Base-by-base conservation (phyloP, 2,329 filamentous ascomycete genomes). In the Aureobasidium sp. region DNA sequence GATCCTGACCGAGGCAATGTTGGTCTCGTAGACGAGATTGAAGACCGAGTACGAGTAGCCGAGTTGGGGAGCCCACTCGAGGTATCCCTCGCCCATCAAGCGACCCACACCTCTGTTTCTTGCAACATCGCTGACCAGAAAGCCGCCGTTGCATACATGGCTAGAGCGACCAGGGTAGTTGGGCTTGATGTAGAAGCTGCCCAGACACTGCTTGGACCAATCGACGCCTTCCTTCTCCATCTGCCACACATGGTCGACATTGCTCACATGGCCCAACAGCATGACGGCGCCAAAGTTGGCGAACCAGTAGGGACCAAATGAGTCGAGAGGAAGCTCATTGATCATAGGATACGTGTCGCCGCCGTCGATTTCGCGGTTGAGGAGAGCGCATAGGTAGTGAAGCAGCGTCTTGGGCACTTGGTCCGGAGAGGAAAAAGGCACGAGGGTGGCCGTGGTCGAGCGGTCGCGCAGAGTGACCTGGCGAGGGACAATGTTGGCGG, bases 1-100 rank as follows among this genome's bases (percentile, higher is more conserved):
- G 70, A 96, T 91, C 65, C 88, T 87, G 73, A 91, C 92, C 35
- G 89, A 93, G 0, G 89, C 91, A 27, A 94, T 88, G 74, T 96
- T 96, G 66, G 89, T 95, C 79, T 96, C 91, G 77, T 96, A 96
- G 7, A 96, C 91, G 54, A 96, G 83, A 74, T 96, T 96, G 81
- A 96, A 96, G 65, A 96, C 90, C 44, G 89, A 92, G 78, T 96
- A 96, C 1, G 88, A 89, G 76, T 96, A 96, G 52, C 91, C 90
- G 63, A 81, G 71, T 67, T 76, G 78, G n/a, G 79, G 78, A 6
- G 79, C 79, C 78, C 78, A 81, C 53, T 80, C 77, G 9, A 81
- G 70, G 66, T 81, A 81, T 31, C 72, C 74, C 67, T 81, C 78
- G 27, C 79, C 79, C 79, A 81, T 81, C 63, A 80, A 66, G 40